Base-by-base conservation (phyloP, 2,329 filamentous ascomycete species). In the Trichoderma aggressivum region DNA sequence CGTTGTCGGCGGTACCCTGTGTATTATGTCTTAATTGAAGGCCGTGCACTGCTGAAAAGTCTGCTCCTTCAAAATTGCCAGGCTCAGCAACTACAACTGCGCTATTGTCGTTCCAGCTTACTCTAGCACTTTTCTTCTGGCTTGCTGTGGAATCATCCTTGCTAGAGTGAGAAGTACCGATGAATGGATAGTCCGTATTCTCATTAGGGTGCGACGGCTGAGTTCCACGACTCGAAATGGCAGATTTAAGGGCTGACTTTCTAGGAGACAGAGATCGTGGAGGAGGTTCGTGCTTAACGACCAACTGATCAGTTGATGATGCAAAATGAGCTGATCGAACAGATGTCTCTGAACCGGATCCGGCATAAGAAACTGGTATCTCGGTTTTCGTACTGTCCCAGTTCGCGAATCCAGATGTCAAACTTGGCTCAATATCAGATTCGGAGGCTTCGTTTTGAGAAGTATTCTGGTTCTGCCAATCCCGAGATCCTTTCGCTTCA, bases 61-160 rank as follows among this genome's bases (percentile, higher is more conserved):
- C 83, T 1, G 78, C 74, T 58, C 82, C 79, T 2, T 79, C 75
- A 16, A 36, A 50, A 21, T 60, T 61, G 56, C 21, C 16, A 18
- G 84, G 80, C 65, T 88, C 84, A 7, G 85, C 86, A 26, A 88
- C 84, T 2, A 89, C 81, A 11, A 87, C 81, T 10, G 85, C 87
- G n/a, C 81, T 84, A 39, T 87, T 86, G 63, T 93, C 91, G 73
- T 93, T 91, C 77, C 94, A 98, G 81, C 94, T 97, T 60, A 94
- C 92, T 28, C 92, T 86, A 1, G 88, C 87, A 50, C 85, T 87
- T 79, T 91, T 93, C 81, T 89, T 93, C 72, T 88, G 84, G 21
- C 80, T 75, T 1, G 79, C 36, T 2, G 76, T 62, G 1, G 76
- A 30, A 12, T 87, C 86, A 3, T 85, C 82, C 7, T 77, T 76